phyloP scores from a whole-genome alignment of 2,329 filamentous ascomycete genomes.

The Coleophoma eucalyptorum region DNA sequence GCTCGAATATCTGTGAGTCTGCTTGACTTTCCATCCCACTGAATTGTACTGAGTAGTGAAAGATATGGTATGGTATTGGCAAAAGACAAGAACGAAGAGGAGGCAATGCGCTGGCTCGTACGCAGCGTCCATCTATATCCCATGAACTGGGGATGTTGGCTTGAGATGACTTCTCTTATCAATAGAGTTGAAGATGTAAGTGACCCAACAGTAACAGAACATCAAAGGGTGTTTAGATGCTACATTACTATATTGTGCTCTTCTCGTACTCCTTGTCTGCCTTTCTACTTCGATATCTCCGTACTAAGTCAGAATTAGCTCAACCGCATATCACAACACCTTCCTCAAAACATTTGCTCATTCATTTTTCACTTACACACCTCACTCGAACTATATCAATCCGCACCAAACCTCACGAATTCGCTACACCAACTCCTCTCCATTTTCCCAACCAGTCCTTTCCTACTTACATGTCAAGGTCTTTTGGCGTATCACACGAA shows the following conservation, averaged over 20 bases:
- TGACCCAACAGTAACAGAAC: slow-evolving; percentile 8
- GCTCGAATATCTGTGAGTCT: slow-evolving; percentile 72
- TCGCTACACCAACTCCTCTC: slow-evolving; percentile 72
- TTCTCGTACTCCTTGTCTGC: background rate
- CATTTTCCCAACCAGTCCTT: slow-evolving; percentile 86
- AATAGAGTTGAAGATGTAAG: slow-evolving; percentile 76
- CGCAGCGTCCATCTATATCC: slow-evolving; percentile 84
- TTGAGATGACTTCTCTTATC: slow-evolving; percentile 81
- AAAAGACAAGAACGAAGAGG: slow-evolving; percentile 84
- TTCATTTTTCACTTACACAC: slow-evolving; percentile 92
- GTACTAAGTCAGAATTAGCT: slow-evolving; percentile 44
- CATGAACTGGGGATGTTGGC: slow-evolving; percentile 97
- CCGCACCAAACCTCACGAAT: slow-evolving; percentile 69
- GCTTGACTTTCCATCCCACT: background rate
- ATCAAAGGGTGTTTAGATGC: too few species aligned
- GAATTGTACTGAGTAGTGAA: slow-evolving; percentile 10
- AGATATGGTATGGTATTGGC: slow-evolving; percentile 85
- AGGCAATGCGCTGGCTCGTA: slow-evolving; percentile 83
- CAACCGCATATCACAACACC: slow-evolving; percentile 63
- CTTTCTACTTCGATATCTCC: slow-evolving; percentile 21
- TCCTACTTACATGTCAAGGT: slow-evolving; percentile 85
- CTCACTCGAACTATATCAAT: slow-evolving; percentile 88
- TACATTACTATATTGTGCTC: too few species aligned
- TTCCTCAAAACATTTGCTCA: slow-evolving; percentile 88
- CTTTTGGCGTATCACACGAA: slow-evolving; percentile 89